Evolutionary conservation across 805 yeast species (phyloP).

Genomic region (Candida boleticola): DNA sequence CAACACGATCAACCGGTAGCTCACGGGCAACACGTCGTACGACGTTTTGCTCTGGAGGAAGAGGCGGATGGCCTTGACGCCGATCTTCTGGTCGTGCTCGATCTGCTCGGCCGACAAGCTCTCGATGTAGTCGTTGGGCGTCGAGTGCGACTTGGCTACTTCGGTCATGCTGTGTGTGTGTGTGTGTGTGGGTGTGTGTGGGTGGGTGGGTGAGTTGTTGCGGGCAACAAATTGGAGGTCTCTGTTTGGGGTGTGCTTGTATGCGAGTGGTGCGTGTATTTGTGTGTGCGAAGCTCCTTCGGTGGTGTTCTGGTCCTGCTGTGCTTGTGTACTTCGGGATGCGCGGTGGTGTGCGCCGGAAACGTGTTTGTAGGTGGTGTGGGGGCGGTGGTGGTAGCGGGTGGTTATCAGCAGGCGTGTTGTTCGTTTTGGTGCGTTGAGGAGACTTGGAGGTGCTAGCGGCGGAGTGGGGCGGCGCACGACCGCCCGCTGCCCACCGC

Average conservation of each 20-base stretch:
- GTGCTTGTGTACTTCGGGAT: too few species aligned
- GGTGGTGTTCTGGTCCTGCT: too few species aligned
- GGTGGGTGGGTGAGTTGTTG: not conserved
- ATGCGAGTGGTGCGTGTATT: not conserved
- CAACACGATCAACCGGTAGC: conserved; percentile 86
- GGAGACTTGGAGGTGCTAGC: too few species aligned
- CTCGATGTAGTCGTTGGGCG: conserved; percentile 44
- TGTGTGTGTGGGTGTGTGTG: conserved; percentile 1
- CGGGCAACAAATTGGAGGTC: not conserved
- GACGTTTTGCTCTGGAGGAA: conserved; percentile 89
- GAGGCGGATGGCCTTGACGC: conserved; percentile 75
- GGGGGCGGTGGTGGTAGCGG: too few species aligned
- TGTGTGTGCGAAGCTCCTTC: not conserved
- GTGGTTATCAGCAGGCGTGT: too few species aligned
- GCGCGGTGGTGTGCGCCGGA: too few species aligned
- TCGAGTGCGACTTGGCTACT: conserved; percentile 16
- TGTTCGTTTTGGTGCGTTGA: too few species aligned
- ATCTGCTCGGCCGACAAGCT: conserved; percentile 41
- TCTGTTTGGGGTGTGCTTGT: not conserved
- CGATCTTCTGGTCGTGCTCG: conserved; percentile 65
- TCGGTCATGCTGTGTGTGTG: conserved; percentile 21
- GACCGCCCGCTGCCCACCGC: too few species aligned
- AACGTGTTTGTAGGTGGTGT: too few species aligned
- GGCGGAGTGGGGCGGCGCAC: too few species aligned
- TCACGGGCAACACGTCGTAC: conserved; percentile 94